Base-by-base conservation (phyloP, 2,329 filamentous ascomycete species). In the Cladobotryum protrusum region DNA sequence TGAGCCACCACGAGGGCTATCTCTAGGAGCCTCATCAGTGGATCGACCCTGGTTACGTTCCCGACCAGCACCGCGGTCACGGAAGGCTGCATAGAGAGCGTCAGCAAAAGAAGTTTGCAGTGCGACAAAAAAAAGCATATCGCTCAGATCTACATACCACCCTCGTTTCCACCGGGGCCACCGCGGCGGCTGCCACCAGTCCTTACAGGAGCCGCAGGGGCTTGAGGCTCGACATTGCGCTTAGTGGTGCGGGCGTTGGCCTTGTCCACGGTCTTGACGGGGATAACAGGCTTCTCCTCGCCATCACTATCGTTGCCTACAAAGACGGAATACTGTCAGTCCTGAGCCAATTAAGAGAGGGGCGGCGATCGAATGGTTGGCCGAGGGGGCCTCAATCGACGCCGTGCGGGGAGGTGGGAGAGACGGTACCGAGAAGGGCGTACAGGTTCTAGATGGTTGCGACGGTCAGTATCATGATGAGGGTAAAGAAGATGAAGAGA, bases 191-290 rank as follows among this genome's bases (percentile, higher is more conserved):
- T 67, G 60, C 67, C 67, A 59, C 69, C 67, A 62, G 71, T 61
- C 59, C 66, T 69, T 50, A 72, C 65, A 56, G 87, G 83, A 65
- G 82, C 80, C 68, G 72, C 64, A 56, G 87, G 83, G 64, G 82
- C 80, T 68, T 89, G 83, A 68, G 83, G 82, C 67, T 87, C 85
- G 68, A 81, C 24, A 75, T 92, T 91, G 77, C 89, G 89, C 86
- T 96, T 96, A 69, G 70, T 73, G 58, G 81, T 80, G 71, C 89
- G 85, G 65, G 82, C 76, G 60, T 78, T 73, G 59, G 83, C 81
- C 83, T 93, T 95, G 72, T 96, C 89, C 68, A 93, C 81, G 70
- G 88, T 87, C 82, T 89, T 93, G 64, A 88, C 84, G 64, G 90
- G 91, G 69, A 86, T 85, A 65, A 85, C 83, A 74, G 84, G 83